Evolutionary conservation across 805 yeast genomes (phyloP).

Genomic region (Metschnikowia lunata): DNA sequence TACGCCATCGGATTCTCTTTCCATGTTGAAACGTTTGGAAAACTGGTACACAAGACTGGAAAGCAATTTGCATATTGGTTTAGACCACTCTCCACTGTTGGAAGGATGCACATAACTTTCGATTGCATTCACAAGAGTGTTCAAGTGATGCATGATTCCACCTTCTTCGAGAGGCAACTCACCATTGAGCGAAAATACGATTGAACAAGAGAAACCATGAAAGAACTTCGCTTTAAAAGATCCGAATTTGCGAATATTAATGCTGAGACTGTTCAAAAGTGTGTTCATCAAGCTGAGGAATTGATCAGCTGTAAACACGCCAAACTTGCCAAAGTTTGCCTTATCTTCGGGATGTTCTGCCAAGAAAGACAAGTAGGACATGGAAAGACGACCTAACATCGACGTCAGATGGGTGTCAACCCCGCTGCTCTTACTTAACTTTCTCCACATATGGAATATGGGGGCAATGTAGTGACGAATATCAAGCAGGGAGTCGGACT

Average conservation of each 20-base stretch:
- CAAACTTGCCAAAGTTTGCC: slow-evolving; percentile 44
- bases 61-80: slow-evolving; percentile 61
- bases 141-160: slow-evolving; percentile 50
- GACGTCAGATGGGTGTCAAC: slow-evolving; percentile 64
- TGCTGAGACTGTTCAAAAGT: slow-evolving; percentile 41
- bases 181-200: slow-evolving; percentile 63
- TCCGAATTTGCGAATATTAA: slow-evolving; percentile 46
- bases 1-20: slow-evolving; percentile 33
- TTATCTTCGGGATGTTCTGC: slow-evolving; percentile 17
- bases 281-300: slow-evolving; percentile 56
- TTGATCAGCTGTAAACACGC: slow-evolving; percentile 63
- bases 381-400: slow-evolving; percentile 58
- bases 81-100: slow-evolving; percentile 85
- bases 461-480: slow-evolving; percentile 59
- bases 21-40: slow-evolving; percentile 54
- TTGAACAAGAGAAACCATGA: slow-evolving; percentile 40
- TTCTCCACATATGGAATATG: slow-evolving; percentile 69
- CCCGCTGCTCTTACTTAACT: slow-evolving; percentile 43
- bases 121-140: slow-evolving; percentile 59
- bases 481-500: slow-evolving; percentile 26
- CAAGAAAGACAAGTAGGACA: slow-evolving; percentile 37
- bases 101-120: slow-evolving; percentile 90
- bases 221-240: slow-evolving; percentile 38
- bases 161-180: slow-evolving; percentile 33
- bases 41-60: slow-evolving; percentile 54